Conservation (phyloP, 2,329 filamentous ascomycete species). For the Ilyonectria sp. region DNA sequence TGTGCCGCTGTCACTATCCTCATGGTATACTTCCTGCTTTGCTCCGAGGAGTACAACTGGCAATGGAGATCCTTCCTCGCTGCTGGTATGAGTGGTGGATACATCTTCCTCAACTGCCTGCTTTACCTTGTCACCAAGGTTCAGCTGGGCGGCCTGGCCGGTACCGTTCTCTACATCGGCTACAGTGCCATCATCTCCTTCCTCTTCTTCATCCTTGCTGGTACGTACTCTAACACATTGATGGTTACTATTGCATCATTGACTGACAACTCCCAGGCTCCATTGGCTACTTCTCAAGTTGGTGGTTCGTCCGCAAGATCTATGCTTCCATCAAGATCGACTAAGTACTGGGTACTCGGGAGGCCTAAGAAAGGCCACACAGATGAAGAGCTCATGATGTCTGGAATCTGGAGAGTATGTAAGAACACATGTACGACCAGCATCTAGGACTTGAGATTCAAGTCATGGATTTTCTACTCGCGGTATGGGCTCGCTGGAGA, state of each 20-base stretch:
- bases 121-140: constrained; percentile 93
- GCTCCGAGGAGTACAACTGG: constrained; percentile 98
- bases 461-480: constrained; percentile 23
- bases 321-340: constrained; percentile 99
- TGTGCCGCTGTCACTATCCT: constrained; percentile 92
- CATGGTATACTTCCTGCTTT: constrained; percentile 96
- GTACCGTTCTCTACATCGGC: constrained; percentile 91
- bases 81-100: constrained; percentile 89
- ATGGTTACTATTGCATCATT: background rate
- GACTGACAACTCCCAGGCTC: constrained; percentile 73
- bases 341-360: constrained; percentile 58
- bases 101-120: constrained; percentile 93
- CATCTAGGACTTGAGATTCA: constrained; percentile 40
- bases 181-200: constrained; percentile 93
- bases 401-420: constrained; percentile 45
- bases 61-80: constrained; percentile 97
- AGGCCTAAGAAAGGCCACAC: constrained; percentile 24
- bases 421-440: constrained; percentile 52
- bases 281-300: constrained; percentile 96
- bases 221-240: constrained; percentile 68
- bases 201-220: constrained; percentile 93
- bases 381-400: constrained; percentile 40
- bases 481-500: constrained; percentile 33
- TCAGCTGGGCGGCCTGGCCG: constrained; percentile 86
- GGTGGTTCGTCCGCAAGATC: constrained; percentile 94